Conservation (phyloP, 768 basidiomycete species). For the Podaxis pistillaris region DNA sequence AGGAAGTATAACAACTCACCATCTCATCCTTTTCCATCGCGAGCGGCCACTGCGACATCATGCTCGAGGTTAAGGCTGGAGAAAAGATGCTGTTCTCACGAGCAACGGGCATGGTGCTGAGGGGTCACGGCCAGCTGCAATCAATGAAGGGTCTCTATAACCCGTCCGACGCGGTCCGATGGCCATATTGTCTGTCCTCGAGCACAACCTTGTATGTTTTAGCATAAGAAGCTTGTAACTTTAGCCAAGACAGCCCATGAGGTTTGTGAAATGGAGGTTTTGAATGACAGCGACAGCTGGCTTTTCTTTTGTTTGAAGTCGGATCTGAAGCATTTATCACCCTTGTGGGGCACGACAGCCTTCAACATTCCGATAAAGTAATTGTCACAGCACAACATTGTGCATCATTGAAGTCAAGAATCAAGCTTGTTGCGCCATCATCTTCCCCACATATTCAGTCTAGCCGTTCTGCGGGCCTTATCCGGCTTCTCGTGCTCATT, state of each 20-base stretch:
- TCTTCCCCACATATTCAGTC: slow-evolving; percentile 7
- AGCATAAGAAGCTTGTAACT: background rate
- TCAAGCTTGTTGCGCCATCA: background rate
- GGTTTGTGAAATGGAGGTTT: slow-evolving; percentile 1
- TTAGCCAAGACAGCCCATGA: background rate
- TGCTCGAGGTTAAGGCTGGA: slow-evolving; percentile 6
- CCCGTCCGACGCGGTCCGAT: slow-evolving; percentile 14
- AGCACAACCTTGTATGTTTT: background rate
- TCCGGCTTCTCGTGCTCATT: background rate
- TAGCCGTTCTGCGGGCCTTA: slow-evolving; percentile 1
- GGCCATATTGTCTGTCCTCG: background rate
- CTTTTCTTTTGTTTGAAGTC: background rate
- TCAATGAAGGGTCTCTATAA: slow-evolving; percentile 13
- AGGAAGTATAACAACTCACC: slow-evolving; percentile 1
- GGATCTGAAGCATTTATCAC: background rate
- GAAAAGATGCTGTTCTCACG: slow-evolving; percentile 15
- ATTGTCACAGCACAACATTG: background rate
- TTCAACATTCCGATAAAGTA: background rate
- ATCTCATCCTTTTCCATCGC: slow-evolving; percentile 1
- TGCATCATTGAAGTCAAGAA: slow-evolving; percentile 6
- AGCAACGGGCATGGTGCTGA: slow-evolving; percentile 8
- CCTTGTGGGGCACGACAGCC: background rate
- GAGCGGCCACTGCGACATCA: background rate
- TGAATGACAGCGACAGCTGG: background rate
- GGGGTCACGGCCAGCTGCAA: slow-evolving; percentile 11